Base-by-base conservation (phyloP, 441 rosid species). In the Iberis amara region DNA sequence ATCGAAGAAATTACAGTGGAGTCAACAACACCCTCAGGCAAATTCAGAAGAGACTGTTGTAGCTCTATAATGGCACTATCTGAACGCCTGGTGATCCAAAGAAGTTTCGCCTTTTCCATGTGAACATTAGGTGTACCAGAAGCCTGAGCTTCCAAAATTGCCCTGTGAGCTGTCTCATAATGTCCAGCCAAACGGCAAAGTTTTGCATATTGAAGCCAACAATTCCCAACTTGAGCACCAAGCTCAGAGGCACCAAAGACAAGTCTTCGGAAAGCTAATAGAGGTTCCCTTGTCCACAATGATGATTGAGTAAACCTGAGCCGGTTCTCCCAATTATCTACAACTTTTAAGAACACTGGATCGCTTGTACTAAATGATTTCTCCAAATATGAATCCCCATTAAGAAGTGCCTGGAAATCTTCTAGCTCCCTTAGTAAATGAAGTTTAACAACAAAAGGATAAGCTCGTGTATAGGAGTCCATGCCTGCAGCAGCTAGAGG, bases 401-500 rank as follows among this genome's bases (percentile, higher is more conserved):
- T 74, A 32, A 94, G 94, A 66, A 83, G 77, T 41, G 59, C 47
- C 70, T 87, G 81, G 57, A 94, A 94, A 59, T 85, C 97, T 69
- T 89, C 97, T 66, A 89, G 78, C 73, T 89, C 96, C 60, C 77
- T 73, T 32, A 94, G 75, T 70, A 87, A 66, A 81, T 89, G 97
- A 69, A 94, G 99, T 67, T 94, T 94, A 55, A 87, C 97, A 51
- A 82, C 80, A 73, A 80, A 78, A 13, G 99, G 99, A 72, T 94
- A 94, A 57, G 97, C 96, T 57, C 96, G 83, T 36, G 71, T 73
- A 55, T 87, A 89, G 13, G 99, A 89, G 69, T 94, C 99, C 99
- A 94, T 94, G 67, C 99, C 99, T 12, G 99, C 99, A 57, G 99
- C 99, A 73, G 97, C 97, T 66, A 94, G 81, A 69, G 96, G 97